Evolutionary conservation across 2,329 filamentous ascomycete species (phyloP).

Genomic region (Colletotrichum lupini): DNA sequence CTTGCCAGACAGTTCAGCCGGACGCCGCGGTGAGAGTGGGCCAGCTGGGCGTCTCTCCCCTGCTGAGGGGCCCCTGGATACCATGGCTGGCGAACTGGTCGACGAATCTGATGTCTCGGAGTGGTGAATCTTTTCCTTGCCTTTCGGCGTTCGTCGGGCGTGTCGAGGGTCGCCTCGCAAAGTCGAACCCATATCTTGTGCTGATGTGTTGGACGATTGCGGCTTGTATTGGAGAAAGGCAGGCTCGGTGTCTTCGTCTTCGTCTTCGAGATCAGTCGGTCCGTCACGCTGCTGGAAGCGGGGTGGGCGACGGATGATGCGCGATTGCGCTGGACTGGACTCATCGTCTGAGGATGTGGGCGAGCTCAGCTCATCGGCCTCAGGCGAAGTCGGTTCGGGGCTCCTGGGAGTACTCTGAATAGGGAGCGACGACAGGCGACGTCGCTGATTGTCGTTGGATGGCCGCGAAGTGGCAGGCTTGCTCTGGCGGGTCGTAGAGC

Average conservation of each 20-base stretch:
- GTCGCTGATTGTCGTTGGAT: constrained; percentile 47
- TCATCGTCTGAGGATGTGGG: constrained; percentile 57
- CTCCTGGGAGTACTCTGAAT: constrained; percentile 44
- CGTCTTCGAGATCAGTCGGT: constrained; percentile 39
- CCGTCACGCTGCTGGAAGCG: constrained; percentile 53
- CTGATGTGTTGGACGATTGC: constrained; percentile 46
- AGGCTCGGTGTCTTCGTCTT: constrained; percentile 66
- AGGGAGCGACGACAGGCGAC: constrained; percentile 58
- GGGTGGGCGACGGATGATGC: constrained; percentile 70
- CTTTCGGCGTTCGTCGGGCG: constrained; percentile 43
- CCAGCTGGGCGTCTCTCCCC: constrained; percentile 51
- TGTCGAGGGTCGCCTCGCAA: constrained; percentile 58
- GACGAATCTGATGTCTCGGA: constrained; percentile 74
- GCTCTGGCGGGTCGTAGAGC: constrained; percentile 44
- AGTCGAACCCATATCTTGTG: constrained; percentile 63
- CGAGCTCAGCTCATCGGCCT: constrained; percentile 51
- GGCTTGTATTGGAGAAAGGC: constrained; percentile 64
- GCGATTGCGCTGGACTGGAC: constrained; percentile 66
- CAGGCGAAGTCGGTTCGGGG: constrained; percentile 44
- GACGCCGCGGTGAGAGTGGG: constrained; percentile 68
- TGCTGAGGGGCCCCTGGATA: constrained; percentile 43
- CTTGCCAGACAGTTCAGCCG: constrained; percentile 66
- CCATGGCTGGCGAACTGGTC: constrained; percentile 60
- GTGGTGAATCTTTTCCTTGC: constrained; percentile 51
- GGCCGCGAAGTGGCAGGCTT: constrained; percentile 38